These are phyloP conservation scores for Fusarium abutilonis DNA, from an alignment of 2,329 filamentous ascomycete genomes.

Conservation along the genomic window DNA sequence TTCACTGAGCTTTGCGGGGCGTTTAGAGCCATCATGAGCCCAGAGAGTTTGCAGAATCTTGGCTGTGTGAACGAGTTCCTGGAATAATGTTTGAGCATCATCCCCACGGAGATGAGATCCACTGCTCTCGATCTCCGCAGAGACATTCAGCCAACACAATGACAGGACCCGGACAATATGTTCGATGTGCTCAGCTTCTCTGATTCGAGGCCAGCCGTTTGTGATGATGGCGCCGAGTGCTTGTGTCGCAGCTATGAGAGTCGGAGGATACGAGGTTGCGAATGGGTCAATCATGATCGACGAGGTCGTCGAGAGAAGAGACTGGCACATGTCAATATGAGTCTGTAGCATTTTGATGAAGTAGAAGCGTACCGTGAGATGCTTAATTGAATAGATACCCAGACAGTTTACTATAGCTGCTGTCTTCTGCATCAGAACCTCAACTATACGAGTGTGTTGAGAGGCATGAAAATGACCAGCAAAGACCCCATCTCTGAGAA, in stretches of 20 bases:
- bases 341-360: not conserved
- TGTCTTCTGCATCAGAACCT: constrained; percentile 64
- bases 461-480: constrained; percentile 66
- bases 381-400: constrained; percentile 71
- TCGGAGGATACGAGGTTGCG: constrained; percentile 61
- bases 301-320: constrained; percentile 73
- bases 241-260: constrained; percentile 63
- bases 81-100: constrained; percentile 15
- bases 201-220: constrained; percentile 76
- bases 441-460: constrained; percentile 66
- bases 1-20: constrained; percentile 28
- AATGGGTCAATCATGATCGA: constrained; percentile 76
- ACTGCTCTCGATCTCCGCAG: constrained; percentile 53
- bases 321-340: constrained; percentile 53
- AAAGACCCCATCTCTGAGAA: constrained; percentile 66
- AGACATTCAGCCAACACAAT: constrained; percentile 69
- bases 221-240: constrained; percentile 67
- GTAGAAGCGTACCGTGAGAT: constrained; percentile 65
- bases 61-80: constrained; percentile 34
- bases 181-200: constrained; percentile 62
- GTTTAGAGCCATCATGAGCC: constrained; percentile 20
- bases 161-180: constrained; percentile 71
- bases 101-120: not conserved
- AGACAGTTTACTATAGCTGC: constrained; percentile 62
- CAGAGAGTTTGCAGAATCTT: constrained; percentile 41